phyloP scores from a whole-genome alignment of 176 grass and related monocot species.

The Cenchrus americanus region DNA sequence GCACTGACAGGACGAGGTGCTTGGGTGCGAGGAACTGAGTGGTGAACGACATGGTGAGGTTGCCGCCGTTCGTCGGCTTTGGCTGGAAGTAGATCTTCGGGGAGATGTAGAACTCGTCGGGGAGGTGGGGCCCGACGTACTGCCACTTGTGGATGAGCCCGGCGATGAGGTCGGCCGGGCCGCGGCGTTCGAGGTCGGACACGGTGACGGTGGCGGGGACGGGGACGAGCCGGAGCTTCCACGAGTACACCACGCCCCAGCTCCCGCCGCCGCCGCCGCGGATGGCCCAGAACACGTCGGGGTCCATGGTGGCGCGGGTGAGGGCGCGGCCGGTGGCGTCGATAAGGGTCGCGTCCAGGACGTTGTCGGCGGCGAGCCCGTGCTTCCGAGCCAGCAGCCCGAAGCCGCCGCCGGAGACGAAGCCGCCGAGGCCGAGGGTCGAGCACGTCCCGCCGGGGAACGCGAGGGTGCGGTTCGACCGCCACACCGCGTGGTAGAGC shows the following conservation, averaged over 20 bases:
- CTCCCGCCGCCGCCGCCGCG: conserved; percentile 70
- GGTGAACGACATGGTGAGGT: conserved; percentile 42
- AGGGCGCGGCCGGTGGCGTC: conserved; percentile 18
- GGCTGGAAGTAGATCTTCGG: neutral
- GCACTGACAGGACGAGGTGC: neutral
- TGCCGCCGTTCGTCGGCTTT: conserved; percentile 21
- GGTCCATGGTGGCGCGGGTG: conserved; percentile 46
- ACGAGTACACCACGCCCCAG: conserved; percentile 73
- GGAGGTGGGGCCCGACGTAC: conserved; percentile 41
- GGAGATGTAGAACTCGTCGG: conserved; percentile 68
- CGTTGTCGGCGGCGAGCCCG: conserved; percentile 64
- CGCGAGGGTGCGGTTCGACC: conserved; percentile 27
- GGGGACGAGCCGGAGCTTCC: conserved; percentile 64
- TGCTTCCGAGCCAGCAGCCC: conserved; percentile 58
- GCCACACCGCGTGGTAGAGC: conserved; percentile 55
- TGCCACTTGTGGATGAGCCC: conserved; percentile 65
- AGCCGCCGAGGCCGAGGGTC: conserved; percentile 59
- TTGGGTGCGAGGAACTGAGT: conserved; percentile 47
- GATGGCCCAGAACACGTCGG: conserved; percentile 79
- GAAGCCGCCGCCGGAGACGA: conserved; percentile 67
- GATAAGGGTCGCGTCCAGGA: conserved; percentile 51
- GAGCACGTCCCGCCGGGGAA: conserved; percentile 57
- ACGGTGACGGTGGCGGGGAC: conserved; percentile 45
- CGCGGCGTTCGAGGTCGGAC: conserved; percentile 15
- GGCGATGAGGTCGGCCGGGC: conserved; percentile 24